Conservation (phyloP, 805 yeast genomes). For the Candida peoriensis region DNA sequence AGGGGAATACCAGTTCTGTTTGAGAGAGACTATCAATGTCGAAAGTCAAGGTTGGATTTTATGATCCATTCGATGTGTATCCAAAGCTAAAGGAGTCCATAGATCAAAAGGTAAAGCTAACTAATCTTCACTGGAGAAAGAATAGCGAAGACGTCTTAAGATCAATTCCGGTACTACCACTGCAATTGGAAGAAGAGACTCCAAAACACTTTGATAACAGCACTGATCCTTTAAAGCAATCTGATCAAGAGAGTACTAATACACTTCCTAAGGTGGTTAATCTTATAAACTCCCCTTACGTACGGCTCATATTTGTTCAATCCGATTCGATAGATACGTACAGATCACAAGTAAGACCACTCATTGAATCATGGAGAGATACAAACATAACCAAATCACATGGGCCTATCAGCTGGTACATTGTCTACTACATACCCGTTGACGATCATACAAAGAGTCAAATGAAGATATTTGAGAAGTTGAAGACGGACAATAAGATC, state of each 20-base stretch:
- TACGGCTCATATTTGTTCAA: constrained; percentile 64
- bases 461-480: constrained; percentile 47
- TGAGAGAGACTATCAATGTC: no score
- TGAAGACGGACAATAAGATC: constrained; percentile 44
- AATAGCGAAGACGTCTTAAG: constrained; percentile 47
- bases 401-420: constrained; percentile 55
- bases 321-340: constrained; percentile 69
- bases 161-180: constrained; percentile 55
- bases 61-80: constrained; percentile 68
- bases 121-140: constrained; percentile 67
- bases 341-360: constrained; percentile 73
- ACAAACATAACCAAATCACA: constrained; percentile 31
- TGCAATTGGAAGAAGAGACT: constrained; percentile 53
- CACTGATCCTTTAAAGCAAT: neutral
- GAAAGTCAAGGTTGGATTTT: constrained; percentile 48
- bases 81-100: constrained; percentile 40
- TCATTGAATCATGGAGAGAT: constrained; percentile 76
- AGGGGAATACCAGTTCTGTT: neutral
- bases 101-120: constrained; percentile 44
- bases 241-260: no score
- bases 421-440: constrained; percentile 46
- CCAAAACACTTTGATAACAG: constrained; percentile 30
- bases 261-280: constrained; percentile 3
- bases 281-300: constrained; percentile 38
- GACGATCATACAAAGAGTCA: constrained; percentile 36